phyloP scores from a whole-genome alignment of 2,329 filamentous ascomycete genomes.

The Fusarium caatingaense region DNA sequence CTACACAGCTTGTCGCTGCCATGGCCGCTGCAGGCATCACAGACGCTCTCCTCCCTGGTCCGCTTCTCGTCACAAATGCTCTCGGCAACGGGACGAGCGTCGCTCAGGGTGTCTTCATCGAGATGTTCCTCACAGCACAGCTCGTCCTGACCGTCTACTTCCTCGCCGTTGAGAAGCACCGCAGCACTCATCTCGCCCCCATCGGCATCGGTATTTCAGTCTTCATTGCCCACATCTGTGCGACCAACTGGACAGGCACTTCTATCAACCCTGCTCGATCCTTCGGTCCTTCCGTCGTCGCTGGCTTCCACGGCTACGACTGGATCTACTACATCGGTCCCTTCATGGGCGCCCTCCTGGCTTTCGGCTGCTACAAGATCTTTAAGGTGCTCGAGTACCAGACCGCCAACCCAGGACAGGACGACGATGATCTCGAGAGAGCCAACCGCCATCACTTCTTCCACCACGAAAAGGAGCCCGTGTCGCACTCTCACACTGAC shows the following conservation, averaged over 20 bases:
- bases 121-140: constrained; percentile 73
- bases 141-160: constrained; percentile 75
- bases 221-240: constrained; percentile 67
- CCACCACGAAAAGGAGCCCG: constrained; percentile 15
- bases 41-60: constrained; percentile 67
- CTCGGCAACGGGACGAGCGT: constrained; percentile 63
- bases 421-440: constrained; percentile 51
- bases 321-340: constrained; percentile 69
- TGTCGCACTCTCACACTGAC: constrained; percentile 32
- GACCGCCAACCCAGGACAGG: constrained; percentile 62
- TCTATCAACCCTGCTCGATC: constrained; percentile 64
- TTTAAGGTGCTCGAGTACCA: constrained; percentile 65
- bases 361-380: constrained; percentile 61
- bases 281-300: constrained; percentile 61
- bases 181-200: constrained; percentile 76
- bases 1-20: constrained; percentile 67
- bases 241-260: constrained; percentile 61
- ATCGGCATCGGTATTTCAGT: constrained; percentile 77
- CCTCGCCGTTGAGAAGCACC: constrained; percentile 79
- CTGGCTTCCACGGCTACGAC: constrained; percentile 58
- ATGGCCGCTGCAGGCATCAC: constrained; percentile 70
- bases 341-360: constrained; percentile 60
- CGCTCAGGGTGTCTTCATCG: constrained; percentile 72
- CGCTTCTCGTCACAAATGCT: constrained; percentile 65
- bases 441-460: constrained; percentile 4